Evolutionary conservation across 2,329 filamentous ascomycete species (phyloP).

Genomic region (Neopestalotiopsis sp.): DNA sequence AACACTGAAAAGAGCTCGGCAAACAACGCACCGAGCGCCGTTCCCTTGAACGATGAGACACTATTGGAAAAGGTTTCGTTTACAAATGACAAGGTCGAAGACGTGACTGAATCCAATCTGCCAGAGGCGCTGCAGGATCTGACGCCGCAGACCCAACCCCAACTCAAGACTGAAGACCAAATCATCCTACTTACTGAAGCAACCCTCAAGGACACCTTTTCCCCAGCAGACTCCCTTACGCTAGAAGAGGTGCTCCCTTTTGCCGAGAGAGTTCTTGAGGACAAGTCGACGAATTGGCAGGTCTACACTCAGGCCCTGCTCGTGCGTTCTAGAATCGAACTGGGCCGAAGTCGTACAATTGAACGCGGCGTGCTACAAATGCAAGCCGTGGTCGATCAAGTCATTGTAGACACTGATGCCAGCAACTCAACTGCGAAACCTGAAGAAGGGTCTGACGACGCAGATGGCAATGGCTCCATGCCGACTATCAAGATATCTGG

Average conservation of each 20-base stretch:
- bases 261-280: slow-evolving; percentile 83
- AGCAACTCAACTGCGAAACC: slow-evolving; percentile 29
- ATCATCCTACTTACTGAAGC: slow-evolving; percentile 87
- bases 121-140: slow-evolving; percentile 68
- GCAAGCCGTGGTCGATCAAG: slow-evolving; percentile 93
- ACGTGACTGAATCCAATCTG: slow-evolving; percentile 46
- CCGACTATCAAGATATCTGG: slow-evolving; percentile 53
- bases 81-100: slow-evolving; percentile 50
- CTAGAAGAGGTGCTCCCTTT: slow-evolving; percentile 94
- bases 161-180: slow-evolving; percentile 83
- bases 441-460: slow-evolving; percentile 29
- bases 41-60: slow-evolving; percentile 91
- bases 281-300: slow-evolving; percentile 96
- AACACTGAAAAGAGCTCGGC: slow-evolving; percentile 10
- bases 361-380: slow-evolving; percentile 91
- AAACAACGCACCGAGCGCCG: slow-evolving; percentile 62
- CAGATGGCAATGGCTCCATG: slow-evolving; percentile 36
- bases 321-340: slow-evolving; percentile 87
- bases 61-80: slow-evolving; percentile 89
- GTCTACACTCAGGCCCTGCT: slow-evolving; percentile 94
- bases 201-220: slow-evolving; percentile 86
- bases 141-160: slow-evolving; percentile 80
- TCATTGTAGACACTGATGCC: slow-evolving; percentile 77
- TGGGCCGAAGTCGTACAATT: slow-evolving; percentile 83
- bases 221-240: slow-evolving; percentile 83